phyloP scores from a whole-genome alignment of 306 rosid species.

The Cyclanthera cordifolia region DNA sequence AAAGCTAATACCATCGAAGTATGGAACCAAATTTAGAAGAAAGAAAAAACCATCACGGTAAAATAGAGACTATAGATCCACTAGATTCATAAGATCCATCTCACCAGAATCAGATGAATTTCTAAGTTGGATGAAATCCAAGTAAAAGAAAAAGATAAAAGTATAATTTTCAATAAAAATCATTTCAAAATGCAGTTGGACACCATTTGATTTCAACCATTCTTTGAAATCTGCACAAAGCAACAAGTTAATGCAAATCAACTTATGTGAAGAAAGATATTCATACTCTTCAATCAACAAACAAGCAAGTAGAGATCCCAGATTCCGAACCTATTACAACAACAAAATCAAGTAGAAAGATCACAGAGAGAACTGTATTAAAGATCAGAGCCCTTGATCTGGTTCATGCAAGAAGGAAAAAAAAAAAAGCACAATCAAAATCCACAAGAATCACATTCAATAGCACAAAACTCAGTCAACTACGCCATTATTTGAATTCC shows the following conservation, averaged over 20 bases:
- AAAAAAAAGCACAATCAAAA: neutral
- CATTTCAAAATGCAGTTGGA: neutral
- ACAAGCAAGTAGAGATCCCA: neutral
- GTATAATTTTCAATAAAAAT: neutral
- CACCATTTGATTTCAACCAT: neutral
- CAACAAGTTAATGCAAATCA: neutral
- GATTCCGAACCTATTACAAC: neutral
- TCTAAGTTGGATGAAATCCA: neutral
- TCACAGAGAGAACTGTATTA: neutral
- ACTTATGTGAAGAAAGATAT: neutral
- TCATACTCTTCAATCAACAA: neutral
- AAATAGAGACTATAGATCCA: neutral
- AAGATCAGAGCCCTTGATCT: neutral
- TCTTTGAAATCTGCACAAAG: neutral
- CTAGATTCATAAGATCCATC: conserved; percentile 3
- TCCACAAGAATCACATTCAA: neutral
- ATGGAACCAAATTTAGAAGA: neutral
- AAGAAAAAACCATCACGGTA: neutral
- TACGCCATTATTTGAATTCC: neutral
- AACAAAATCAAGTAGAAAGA: neutral
- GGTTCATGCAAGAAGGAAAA: conserved; percentile 6
- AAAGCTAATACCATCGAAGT: neutral
- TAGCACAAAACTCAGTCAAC: neutral
- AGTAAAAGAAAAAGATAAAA: neutral
- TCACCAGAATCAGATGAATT: neutral